A percentile compares a stretch with the other conserved stretches of the same genome.
Conservation (phyloP, 2,329 filamentous ascomycete genomes). For the Phyllosticta citribraziliensis region DNA sequence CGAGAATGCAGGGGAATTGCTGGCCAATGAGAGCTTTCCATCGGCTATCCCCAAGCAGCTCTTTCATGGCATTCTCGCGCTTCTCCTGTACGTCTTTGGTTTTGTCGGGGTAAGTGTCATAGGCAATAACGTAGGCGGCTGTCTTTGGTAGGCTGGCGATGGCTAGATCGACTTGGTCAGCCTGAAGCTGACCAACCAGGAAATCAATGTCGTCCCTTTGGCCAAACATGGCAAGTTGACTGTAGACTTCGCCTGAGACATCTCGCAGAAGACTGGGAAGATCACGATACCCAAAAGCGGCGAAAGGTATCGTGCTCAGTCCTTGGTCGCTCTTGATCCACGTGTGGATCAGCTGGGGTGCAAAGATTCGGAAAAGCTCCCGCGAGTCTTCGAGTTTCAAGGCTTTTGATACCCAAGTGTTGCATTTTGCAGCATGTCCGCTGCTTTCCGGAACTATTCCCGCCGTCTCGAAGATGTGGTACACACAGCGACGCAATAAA, state of each 20-base stretch:
- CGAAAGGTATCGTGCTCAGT: conserved; percentile 62
- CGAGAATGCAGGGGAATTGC: conserved; percentile 68
- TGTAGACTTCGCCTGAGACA: conserved; percentile 67
- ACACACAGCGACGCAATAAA: conserved; percentile 74
- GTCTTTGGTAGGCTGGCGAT: conserved; percentile 63
- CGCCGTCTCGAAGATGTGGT: conserved; percentile 87
- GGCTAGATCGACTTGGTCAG: conserved; percentile 49
- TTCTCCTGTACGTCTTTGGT: conserved; percentile 50
- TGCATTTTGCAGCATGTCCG: conserved; percentile 62
- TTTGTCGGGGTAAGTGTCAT: conserved; percentile 42
- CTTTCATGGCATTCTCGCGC: conserved; percentile 45
- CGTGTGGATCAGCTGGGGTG: conserved; percentile 80
- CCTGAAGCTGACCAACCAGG: conserved; percentile 49
- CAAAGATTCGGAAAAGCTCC: conserved; percentile 72
- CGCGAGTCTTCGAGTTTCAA: conserved; percentile 57
- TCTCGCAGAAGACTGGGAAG: conserved; percentile 60
- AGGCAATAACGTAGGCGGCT: conserved; percentile 74
- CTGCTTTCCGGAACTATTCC: conserved; percentile 57
- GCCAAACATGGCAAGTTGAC: conserved; percentile 72
- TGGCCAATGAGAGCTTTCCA: conserved; percentile 55
- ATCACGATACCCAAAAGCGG: conserved; percentile 69
- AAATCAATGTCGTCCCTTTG: conserved; percentile 54
- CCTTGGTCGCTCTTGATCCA: conserved; percentile 57
- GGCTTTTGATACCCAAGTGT: conserved; percentile 54
- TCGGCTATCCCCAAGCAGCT: conserved; percentile 54